These are phyloP conservation scores for Heritiera fomes DNA, from an alignment of 345 rosid genomes.

Conservation along the genomic window DNA sequence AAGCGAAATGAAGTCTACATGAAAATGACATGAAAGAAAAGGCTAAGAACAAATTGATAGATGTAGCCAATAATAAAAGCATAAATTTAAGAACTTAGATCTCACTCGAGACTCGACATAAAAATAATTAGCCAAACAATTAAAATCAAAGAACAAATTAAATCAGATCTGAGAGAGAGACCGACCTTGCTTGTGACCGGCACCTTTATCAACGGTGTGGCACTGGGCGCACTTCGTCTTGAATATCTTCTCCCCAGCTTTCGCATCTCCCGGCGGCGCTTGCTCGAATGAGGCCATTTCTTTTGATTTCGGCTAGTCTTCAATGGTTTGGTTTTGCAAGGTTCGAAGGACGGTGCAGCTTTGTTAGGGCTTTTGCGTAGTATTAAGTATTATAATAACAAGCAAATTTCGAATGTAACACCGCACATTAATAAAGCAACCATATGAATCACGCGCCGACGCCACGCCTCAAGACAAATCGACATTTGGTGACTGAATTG, in stretches of 20 bases:
- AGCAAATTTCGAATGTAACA: not conserved
- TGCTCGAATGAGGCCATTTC: constrained; percentile 61
- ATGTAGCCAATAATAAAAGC: not conserved
- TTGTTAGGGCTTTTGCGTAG: constrained; percentile 1
- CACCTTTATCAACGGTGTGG: constrained; percentile 65
- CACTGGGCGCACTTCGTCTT: constrained; percentile 70
- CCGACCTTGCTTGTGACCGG: constrained; percentile 67
- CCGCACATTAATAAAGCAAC: too few species aligned
- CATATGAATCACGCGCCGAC: not conserved
- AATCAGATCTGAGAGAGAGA: not conserved
- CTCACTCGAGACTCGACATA: not conserved
- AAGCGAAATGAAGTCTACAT: too few species aligned
- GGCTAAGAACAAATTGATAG: not conserved
- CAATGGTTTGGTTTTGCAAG: not conserved
- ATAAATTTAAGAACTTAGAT: not conserved
- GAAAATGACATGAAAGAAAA: constrained; percentile 9
- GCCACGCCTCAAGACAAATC: not conserved
- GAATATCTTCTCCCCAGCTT: constrained; percentile 70
- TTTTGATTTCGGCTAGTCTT: not conserved
- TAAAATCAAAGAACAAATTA: not conserved
- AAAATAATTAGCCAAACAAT: not conserved
- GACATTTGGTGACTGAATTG: not conserved
- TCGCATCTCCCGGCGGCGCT: constrained; percentile 59
- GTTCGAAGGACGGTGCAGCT: not conserved
- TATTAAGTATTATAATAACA: not conserved